phyloP scores from a whole-genome alignment of 1,139 yeast species.

The Scheffersomyces parashehatae region DNA sequence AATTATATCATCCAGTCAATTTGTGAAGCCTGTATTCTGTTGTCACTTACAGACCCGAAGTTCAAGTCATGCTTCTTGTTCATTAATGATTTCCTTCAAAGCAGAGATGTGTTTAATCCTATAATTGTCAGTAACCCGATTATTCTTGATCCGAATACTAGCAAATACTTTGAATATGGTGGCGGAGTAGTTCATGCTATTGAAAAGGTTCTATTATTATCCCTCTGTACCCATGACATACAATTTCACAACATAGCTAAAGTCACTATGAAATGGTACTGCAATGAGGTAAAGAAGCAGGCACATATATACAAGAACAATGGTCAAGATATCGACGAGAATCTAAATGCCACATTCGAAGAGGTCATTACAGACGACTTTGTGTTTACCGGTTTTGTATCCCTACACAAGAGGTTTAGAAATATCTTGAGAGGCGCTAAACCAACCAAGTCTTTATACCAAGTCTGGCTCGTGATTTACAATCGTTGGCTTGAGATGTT shows the following conservation, averaged over 20 bases:
- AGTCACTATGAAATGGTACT: constrained; percentile 47
- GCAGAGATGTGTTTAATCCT: constrained; percentile 24
- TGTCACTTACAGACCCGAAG: constrained; percentile 36
- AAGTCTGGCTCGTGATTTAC: constrained; percentile 63
- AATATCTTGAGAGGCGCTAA: constrained; percentile 55
- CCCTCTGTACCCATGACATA: constrained; percentile 58
- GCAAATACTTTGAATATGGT: constrained; percentile 18
- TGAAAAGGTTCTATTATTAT: constrained; percentile 50
- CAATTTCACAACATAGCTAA: constrained; percentile 57
- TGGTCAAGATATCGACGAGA: constrained; percentile 7
- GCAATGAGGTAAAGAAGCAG: constrained; percentile 30
- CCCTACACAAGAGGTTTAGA: constrained; percentile 68
- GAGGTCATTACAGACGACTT: constrained; percentile 56
- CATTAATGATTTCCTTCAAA: constrained; percentile 30
- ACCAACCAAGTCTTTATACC: constrained; percentile 61
- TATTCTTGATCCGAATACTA: constrained; percentile 20
- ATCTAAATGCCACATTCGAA: constrained; percentile 45
- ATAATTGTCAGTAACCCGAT: constrained; percentile 24
- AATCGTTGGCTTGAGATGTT: constrained; percentile 50
- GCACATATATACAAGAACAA: constrained; percentile 1
- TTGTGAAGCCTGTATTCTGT: constrained; percentile 38
- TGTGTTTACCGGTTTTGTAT: constrained; percentile 73
- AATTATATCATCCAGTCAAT: constrained; percentile 36
- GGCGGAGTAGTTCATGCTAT: constrained; percentile 24
- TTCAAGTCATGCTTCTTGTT: constrained; percentile 42